These are phyloP conservation scores for Discostella stelligera DNA, from an alignment of 352 stramenopile species.

Conservation along the genomic window DNA sequence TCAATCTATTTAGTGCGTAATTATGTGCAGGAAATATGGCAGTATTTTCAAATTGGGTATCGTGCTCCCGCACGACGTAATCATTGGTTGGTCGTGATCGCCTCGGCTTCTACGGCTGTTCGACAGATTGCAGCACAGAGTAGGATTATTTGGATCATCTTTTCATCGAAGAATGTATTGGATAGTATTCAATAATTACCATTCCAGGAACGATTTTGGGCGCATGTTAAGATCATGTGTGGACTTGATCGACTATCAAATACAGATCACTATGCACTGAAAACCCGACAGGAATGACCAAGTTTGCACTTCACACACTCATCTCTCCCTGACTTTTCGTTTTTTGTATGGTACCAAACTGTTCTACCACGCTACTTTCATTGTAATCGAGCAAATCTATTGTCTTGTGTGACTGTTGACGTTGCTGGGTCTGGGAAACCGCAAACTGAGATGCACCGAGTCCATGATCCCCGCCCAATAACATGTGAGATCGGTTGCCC, in stretches of 20 bases:
- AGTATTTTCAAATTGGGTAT: neutral
- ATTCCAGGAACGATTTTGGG: neutral
- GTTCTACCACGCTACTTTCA: constrained; percentile 8
- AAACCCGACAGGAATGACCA: neutral
- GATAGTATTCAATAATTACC: neutral
- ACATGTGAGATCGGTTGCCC: constrained; percentile 31
- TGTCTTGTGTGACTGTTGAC: neutral
- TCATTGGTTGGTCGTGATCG: neutral
- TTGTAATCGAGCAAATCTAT: constrained; percentile 44
- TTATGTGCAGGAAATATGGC: neutral
- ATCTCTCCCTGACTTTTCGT: constrained; percentile 26
- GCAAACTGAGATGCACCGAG: constrained; percentile 15
- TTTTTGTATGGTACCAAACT: neutral
- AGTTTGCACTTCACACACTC: constrained; percentile 26
- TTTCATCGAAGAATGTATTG: neutral
- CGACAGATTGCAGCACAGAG: neutral
- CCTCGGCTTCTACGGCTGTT: neutral
- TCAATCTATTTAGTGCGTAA: neutral
- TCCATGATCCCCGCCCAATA: constrained; percentile 36
- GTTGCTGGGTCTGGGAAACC: neutral
- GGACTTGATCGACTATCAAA: neutral
- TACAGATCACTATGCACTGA: neutral
- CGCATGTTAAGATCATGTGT: neutral
- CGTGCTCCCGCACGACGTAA: neutral
- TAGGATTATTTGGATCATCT: neutral